Base-by-base conservation (phyloP, 306 rosid species). In the Castanea mollissima region DNA sequence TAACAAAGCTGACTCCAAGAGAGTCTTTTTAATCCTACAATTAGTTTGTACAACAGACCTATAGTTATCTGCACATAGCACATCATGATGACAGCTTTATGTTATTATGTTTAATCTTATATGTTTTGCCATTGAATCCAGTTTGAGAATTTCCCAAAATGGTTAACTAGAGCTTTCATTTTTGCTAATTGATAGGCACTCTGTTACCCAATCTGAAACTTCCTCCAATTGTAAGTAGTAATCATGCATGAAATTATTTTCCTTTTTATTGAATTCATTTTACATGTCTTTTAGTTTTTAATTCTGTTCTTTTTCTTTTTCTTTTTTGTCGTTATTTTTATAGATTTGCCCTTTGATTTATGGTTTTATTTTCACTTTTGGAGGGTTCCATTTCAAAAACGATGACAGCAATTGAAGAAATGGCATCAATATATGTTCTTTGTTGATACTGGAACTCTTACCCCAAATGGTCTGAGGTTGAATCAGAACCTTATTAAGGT, bases 371-470 rank as follows among this genome's bases (percentile, higher is more conserved):
- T 38, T 38, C 46, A 7, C 80, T 80, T n/a, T 75, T 44, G 52
- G 70, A 89, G 97, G 97, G 96, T 80, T 96, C 91, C 74, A 93
- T 93, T 75, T 89, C 97, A 67, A 93, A 93, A 77, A 88, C 94
- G 87, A 93, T 93, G 97, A 93, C 97, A 46, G 97, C 97, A 81
- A 93, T 93, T 67, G 97, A 91, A 87, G 97, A 93, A 86, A 93
- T 93, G 97, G 97, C 97, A 1, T 94, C 92, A 75, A 93, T 91
- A 94, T 96, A 93, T 84, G 94, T 91, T 58, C 88, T 93, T 54
- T 93, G 97, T 88, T 75, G 96, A 91, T 79, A 91, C 97, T 5
- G 97, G 97, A 78, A 93, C 97, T 83, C 96, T 93, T 56, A 93
- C 96, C 41, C 83, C 91, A 65, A 93, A 93, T 78, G 92, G 96